Conservation (phyloP, 768 basidiomycete species). For the Tricholoma matsutake region DNA sequence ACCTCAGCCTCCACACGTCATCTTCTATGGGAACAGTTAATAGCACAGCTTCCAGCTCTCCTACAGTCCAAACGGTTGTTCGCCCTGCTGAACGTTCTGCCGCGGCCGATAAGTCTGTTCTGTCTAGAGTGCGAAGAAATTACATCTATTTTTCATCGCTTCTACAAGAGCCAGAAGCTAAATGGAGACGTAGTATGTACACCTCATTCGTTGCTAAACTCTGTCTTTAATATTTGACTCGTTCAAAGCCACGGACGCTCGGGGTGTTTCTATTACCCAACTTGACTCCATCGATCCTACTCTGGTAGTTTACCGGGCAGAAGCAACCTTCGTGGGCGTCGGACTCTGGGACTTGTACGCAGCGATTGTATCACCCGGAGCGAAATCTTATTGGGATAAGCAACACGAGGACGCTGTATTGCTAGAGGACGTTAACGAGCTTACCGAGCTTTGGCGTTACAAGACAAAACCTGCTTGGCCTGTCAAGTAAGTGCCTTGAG, state of each 20-base stretch:
- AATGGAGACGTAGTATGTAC: conserved; percentile 84
- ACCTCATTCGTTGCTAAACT: conserved; percentile 10
- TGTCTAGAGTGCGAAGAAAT: conserved; percentile 82
- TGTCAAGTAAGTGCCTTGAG: conserved; percentile 63
- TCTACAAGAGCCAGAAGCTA: conserved; percentile 95
- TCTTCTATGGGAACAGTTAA: conserved; percentile 55
- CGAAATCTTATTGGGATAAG: conserved; percentile 84
- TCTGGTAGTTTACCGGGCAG: conserved; percentile 91
- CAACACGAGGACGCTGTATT: conserved; percentile 82
- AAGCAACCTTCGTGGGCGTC: conserved; percentile 96
- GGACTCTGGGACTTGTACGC: conserved; percentile 94
- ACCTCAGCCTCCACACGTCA: conserved; percentile 63
- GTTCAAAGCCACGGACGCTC: conserved; percentile 67
- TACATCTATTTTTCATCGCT: conserved; percentile 99
- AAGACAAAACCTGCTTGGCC: conserved; percentile 94
- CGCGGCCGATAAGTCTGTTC: conserved; percentile 77
- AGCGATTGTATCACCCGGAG: conserved; percentile 83
- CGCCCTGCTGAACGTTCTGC: conserved; percentile 47
- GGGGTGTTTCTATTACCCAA: conserved; percentile 92
- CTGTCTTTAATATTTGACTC: conserved; percentile 9
- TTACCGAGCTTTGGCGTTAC: conserved; percentile 92
- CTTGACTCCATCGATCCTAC: conserved; percentile 97
- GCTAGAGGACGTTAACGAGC: conserved; percentile 85
- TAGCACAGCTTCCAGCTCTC: conserved; percentile 41
- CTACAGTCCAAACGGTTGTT: conserved; percentile 29